Evolutionary conservation across 2,329 filamentous ascomycete genomes (phyloP).

Genomic region (Dothiorella sarmentorum): DNA sequence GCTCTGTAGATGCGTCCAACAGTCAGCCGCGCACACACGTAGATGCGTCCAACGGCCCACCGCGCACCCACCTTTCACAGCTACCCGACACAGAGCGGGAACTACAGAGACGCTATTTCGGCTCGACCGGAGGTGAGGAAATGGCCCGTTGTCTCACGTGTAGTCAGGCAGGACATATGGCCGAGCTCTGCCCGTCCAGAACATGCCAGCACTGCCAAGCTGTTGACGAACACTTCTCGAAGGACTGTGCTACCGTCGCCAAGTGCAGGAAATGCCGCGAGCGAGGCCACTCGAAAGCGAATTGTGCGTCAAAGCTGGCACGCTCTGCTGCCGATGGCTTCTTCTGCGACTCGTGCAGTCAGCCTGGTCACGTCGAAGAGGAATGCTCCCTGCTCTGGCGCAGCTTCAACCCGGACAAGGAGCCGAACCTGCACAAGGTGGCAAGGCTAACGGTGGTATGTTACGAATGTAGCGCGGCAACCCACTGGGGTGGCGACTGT

Average conservation of each 20-base stretch:
- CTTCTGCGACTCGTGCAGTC: conserved; percentile 60
- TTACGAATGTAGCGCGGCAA: conserved; percentile 53
- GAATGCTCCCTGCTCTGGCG: conserved; percentile 61
- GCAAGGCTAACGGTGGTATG: conserved; percentile 52
- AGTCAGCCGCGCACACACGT: neutral
- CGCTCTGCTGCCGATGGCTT: conserved; percentile 52
- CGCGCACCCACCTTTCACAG: neutral
- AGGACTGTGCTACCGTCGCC: conserved; percentile 49
- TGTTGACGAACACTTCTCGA: conserved; percentile 46
- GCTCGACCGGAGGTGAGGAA: conserved; percentile 37
- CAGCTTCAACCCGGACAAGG: conserved; percentile 45
- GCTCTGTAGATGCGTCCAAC: neutral
- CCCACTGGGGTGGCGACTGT: conserved; percentile 60
- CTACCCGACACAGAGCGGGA: conserved; percentile 20
- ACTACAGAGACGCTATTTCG: conserved; percentile 40
- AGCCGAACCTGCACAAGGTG: conserved; percentile 44
- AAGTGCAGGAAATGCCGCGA: conserved; percentile 61
- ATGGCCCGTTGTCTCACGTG: conserved; percentile 42
- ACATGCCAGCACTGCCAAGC: conserved; percentile 44
- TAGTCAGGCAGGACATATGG: conserved; percentile 42
- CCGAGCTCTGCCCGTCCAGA: conserved; percentile 41
- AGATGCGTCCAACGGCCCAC: neutral
- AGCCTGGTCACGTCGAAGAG: conserved; percentile 55
- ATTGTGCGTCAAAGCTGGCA: conserved; percentile 57
- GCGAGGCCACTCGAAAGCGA: conserved; percentile 53